Percentiles rank a stretch among this genome's conserved stretches.
phyloP scores from a whole-genome alignment of 192 early-diverging fungal species.

The Thamnidium elegans region DNA sequence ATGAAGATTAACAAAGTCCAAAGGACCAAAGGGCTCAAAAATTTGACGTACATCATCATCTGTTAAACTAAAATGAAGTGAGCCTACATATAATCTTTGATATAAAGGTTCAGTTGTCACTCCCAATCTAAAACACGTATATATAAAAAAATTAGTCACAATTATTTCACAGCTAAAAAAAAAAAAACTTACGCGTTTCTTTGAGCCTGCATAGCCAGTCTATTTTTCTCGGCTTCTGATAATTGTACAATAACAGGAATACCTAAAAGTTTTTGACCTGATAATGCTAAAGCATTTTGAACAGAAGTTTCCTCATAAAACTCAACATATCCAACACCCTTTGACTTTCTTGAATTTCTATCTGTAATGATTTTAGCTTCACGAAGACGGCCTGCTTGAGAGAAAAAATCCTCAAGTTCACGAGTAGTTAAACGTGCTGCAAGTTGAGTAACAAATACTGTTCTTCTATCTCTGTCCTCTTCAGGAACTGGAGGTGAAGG shows the following conservation, averaged over 20 bases:
- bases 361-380: slow-evolving; percentile 89
- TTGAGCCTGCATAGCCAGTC: slow-evolving; percentile 59
- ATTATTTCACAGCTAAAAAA: neutral
- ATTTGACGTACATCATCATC: slow-evolving; percentile 73
- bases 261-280: slow-evolving; percentile 83
- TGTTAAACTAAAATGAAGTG: slow-evolving; percentile 61
- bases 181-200: slow-evolving; percentile 44
- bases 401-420: slow-evolving; percentile 90
- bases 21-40: slow-evolving; percentile 81
- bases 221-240: slow-evolving; percentile 93
- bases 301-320: slow-evolving; percentile 87
- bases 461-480: slow-evolving; percentile 82
- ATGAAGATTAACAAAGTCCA: slow-evolving; percentile 83
- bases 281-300: slow-evolving; percentile 77
- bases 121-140: slow-evolving; percentile 15
- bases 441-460: slow-evolving; percentile 95
- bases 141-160: neutral
- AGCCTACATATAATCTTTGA: slow-evolving; percentile 61
- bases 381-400: slow-evolving; percentile 75
- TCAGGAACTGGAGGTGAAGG: slow-evolving; percentile 68
- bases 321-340: slow-evolving; percentile 95
- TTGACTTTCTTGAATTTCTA: slow-evolving; percentile 75
- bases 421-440: slow-evolving; percentile 69
- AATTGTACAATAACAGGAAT: slow-evolving; percentile 92
- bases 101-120: slow-evolving; percentile 44